Percentiles rank a stretch among this genome's conserved stretches.
Evolutionary conservation across 805 yeast genomes (phyloP).

Genomic region (Saturnispora gosingensis): DNA sequence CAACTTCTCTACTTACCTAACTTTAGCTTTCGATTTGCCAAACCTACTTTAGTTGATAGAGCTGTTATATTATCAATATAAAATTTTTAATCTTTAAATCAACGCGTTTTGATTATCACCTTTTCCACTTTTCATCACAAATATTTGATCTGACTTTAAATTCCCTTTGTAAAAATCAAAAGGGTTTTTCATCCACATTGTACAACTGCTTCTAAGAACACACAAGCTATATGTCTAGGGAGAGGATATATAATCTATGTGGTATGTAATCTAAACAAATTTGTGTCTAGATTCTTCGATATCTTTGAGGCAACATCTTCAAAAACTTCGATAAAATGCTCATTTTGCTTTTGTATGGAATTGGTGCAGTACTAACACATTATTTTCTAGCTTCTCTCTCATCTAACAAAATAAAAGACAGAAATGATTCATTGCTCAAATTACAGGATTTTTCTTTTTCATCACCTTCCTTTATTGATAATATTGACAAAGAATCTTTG

Average conservation of each 20-base stretch:
- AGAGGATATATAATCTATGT: neutral
- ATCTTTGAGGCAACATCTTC: neutral
- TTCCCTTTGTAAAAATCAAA: neutral
- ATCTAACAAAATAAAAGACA: conserved; percentile 45
- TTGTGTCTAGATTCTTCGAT: neutral
- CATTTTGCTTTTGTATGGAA: neutral
- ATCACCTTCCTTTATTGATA: conserved; percentile 18
- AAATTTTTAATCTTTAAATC: neutral
- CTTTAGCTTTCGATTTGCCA: neutral
- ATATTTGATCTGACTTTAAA: neutral
- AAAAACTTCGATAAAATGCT: neutral
- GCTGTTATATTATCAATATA: no score
- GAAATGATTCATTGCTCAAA: conserved; percentile 40
- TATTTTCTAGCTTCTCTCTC: conserved; percentile 1
- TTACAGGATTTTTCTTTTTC: conserved; percentile 26
- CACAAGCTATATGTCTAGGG: neutral
- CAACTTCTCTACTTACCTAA: no score
- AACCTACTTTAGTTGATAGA: neutral
- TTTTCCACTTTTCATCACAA: neutral
- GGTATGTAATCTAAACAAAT: neutral
- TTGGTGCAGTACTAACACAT: neutral
- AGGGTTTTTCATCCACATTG: neutral
- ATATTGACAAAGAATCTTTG: conserved; percentile 11
- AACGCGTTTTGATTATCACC: neutral
- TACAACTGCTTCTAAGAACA: neutral